Percentiles rank a stretch among this genome's conserved stretches.
These are phyloP conservation scores for Apiotrichum mycotoxinovorans DNA, from an alignment of 1,284 basidiomycete genomes.

Conservation along the genomic window DNA sequence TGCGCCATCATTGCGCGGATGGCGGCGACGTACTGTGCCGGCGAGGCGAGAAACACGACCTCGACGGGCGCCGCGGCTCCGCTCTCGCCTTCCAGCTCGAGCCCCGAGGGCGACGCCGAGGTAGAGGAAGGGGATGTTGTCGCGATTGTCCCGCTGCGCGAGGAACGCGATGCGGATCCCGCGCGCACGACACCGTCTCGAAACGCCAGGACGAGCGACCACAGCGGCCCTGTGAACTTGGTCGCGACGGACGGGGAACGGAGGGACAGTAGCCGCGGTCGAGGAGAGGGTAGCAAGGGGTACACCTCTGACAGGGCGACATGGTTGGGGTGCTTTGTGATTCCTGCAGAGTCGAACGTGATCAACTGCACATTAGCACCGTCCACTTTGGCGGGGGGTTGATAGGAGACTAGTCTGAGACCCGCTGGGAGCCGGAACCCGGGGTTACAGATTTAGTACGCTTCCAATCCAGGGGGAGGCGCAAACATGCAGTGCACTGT, in stretches of 20 bases:
- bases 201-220: conserved; percentile 38
- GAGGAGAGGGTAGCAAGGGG: conserved; percentile 15
- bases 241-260: conserved; percentile 57
- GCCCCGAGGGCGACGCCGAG: no score
- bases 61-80: background rate
- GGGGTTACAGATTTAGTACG: no score
- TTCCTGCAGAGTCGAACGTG: conserved; percentile 79
- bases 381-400: background rate
- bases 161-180: no score
- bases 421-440: no score
- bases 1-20: conserved; percentile 72
- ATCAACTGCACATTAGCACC: conserved; percentile 62
- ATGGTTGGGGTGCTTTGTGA: conserved; percentile 90
- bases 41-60: conserved; percentile 55
- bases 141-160: no score
- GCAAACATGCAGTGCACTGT: background rate
- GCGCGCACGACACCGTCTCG: conserved; percentile 43
- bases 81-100: no score
- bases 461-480: background rate
- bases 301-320: conserved; percentile 64
- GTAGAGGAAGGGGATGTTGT: no score
- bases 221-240: conserved; percentile 51
- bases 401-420: no score
- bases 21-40: conserved; percentile 59
- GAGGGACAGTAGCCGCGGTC: conserved; percentile 58